phyloP scores from a whole-genome alignment of 768 basidiomycete genomes.

The Mrakia gelida region DNA sequence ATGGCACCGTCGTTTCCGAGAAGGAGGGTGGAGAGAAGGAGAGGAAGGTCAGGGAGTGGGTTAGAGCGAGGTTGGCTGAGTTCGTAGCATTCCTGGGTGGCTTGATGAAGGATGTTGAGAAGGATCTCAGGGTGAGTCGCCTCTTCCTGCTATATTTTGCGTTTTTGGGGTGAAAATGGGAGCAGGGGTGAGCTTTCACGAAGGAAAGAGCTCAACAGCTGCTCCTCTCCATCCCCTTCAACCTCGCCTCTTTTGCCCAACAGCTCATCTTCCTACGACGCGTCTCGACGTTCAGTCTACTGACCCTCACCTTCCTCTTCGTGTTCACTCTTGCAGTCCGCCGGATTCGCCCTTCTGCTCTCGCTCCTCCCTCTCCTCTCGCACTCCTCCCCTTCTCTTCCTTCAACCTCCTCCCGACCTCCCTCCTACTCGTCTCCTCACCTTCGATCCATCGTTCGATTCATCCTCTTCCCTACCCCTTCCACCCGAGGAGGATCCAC shows the following conservation, averaged over 20 bases:
- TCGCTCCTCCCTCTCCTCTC: slow-evolving; percentile 25
- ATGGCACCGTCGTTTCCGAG: slow-evolving; percentile 45
- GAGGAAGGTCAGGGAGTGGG: slow-evolving; percentile 60
- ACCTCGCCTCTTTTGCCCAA: neutral
- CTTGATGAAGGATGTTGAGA: slow-evolving; percentile 72
- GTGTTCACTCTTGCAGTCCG: slow-evolving; percentile 13
- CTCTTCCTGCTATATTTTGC: neutral
- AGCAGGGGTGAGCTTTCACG: neutral
- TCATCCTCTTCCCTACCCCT: slow-evolving; percentile 27
- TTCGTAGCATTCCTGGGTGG: slow-evolving; percentile 67
- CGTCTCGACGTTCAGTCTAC: neutral
- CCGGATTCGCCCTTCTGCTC: slow-evolving; percentile 23
- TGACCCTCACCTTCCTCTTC: neutral
- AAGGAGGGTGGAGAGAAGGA: slow-evolving; percentile 50
- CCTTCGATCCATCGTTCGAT: slow-evolving; percentile 21
- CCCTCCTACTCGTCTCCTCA: slow-evolving; percentile 25
- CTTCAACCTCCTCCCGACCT: slow-evolving; percentile 14
- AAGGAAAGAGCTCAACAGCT: neutral
- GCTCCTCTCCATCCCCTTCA: neutral
- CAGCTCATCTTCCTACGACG: neutral
- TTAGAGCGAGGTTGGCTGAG: slow-evolving; percentile 66
- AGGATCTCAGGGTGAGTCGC: slow-evolving; percentile 61
- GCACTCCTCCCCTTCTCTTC: neutral
- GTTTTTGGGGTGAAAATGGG: neutral
- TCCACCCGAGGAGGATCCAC: slow-evolving; percentile 24